Base-by-base conservation (phyloP, 441 rosid genomes). In the Bocquillonia castaneifolia region DNA sequence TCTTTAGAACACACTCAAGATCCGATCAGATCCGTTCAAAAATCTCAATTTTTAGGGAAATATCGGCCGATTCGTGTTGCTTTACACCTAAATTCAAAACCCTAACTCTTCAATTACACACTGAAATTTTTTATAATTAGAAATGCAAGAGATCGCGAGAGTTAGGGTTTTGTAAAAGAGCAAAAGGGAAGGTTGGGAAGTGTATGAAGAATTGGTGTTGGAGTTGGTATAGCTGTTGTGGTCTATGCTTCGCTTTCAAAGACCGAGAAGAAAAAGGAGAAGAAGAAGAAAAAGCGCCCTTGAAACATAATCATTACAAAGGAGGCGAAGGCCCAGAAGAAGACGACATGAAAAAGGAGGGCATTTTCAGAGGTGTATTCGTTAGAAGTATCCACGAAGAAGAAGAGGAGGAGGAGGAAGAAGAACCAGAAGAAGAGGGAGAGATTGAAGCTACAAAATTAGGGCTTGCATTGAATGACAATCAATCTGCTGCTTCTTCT, bases 171-270 rank as follows among this genome's bases (percentile, higher is more conserved):
- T n/a, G n/a, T n/a, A n/a, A n/a, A n/a, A n/a, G n/a, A n/a, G n/a
- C n/a, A n/a, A n/a, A n/a, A n/a, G 71, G 36, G 52, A 61, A 42
- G 77, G 31, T 59, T 66, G 70, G 60, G 55, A 53, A 70, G 82
- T 91, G 97, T 69, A 89, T 93, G 96, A 93, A 78, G 94, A 88
- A 81, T 83, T 89, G 90, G 94, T 86, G 17, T 50, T 50, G 13
- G 10, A n/a, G 52, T 6, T 17, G 20, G 22, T n/a, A n/a, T n/a
- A n/a, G n/a, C n/a, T 10, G 54, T 2, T 50, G 86, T 77, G 83
- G 84, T 76, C 56, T 78, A 36, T 87, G 88, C 80, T 91, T 91
- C 80, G 74, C 68, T 75, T 77, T 76, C 57, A 80, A 69, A 74
- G 83, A 78, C 66, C 84, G 81, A 51, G 82, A 75, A 14, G 78